Evolutionary conservation across 768 basidiomycete genomes (phyloP).

Genomic region (Suillus spraguei): DNA sequence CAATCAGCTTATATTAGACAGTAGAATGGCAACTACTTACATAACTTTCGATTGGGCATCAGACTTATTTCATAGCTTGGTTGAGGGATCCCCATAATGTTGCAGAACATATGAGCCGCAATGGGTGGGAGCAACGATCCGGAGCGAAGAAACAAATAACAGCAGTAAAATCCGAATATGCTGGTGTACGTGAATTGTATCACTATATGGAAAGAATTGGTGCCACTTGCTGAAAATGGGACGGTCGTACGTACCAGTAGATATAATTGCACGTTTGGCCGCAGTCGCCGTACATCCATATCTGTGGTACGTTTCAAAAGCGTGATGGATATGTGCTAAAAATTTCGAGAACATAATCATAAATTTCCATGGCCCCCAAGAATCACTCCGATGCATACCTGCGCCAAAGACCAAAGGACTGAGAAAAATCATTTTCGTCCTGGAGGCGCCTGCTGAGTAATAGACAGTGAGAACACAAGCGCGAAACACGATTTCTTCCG

Average conservation of each 20-base stretch:
- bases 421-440: slow-evolving; percentile 67
- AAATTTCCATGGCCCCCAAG: not conserved
- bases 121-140: slow-evolving; percentile 80
- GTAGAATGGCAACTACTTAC: slow-evolving; percentile 42
- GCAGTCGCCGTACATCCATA: slow-evolving; percentile 72
- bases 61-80: slow-evolving; percentile 54
- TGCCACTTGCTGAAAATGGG: not conserved
- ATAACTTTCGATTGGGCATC: slow-evolving; percentile 51
- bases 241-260: slow-evolving; percentile 46
- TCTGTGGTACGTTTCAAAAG: slow-evolving; percentile 80
- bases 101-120: slow-evolving; percentile 88
- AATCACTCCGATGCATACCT: slow-evolving; percentile 51
- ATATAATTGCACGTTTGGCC: slow-evolving; percentile 58
- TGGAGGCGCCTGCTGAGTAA: slow-evolving; percentile 61
- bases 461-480: slow-evolving; percentile 80
- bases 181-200: slow-evolving; percentile 93
- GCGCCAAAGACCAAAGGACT: slow-evolving; percentile 88
- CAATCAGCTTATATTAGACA: slow-evolving; percentile 13
- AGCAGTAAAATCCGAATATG: slow-evolving; percentile 86
- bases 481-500: slow-evolving; percentile 92
- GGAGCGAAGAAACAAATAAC: slow-evolving; percentile 86
- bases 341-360: slow-evolving; percentile 8
- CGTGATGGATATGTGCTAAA: slow-evolving; percentile 91
- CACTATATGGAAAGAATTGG: slow-evolving; percentile 43
- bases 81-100: slow-evolving; percentile 89